Conservation (phyloP, 2,329 filamentous ascomycete species). For the Tolypocladium endophyticum region DNA sequence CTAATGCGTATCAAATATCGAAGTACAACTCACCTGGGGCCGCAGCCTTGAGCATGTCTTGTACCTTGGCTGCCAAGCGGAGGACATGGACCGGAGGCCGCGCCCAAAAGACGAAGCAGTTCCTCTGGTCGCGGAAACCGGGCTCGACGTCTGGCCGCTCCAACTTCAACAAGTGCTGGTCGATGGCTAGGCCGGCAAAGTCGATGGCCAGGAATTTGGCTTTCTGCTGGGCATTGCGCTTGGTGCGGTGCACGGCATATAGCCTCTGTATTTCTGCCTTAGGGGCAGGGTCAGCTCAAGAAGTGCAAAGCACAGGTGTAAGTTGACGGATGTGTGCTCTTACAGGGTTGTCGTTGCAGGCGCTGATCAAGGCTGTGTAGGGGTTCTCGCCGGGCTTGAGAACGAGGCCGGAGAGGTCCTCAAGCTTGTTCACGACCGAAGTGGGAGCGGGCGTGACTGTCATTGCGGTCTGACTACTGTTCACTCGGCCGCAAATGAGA, state of each 20-base stretch:
- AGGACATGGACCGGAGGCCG: slow-evolving; percentile 65
- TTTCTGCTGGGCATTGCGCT: slow-evolving; percentile 66
- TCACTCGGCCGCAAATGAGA: neutral
- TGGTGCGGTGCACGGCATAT: slow-evolving; percentile 64
- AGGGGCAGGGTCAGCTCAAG: neutral
- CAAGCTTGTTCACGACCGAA: slow-evolving; percentile 37
- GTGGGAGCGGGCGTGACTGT: slow-evolving; percentile 4
- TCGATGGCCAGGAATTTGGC: slow-evolving; percentile 58
- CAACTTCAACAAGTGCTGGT: slow-evolving; percentile 63
- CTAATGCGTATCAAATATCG: too few species aligned
- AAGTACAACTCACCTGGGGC: slow-evolving; percentile 52
- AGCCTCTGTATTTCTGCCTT: slow-evolving; percentile 58
- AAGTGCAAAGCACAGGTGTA: too few species aligned
- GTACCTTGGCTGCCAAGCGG: slow-evolving; percentile 56
- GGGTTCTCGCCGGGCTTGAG: slow-evolving; percentile 54
- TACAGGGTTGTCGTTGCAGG: slow-evolving; percentile 58
- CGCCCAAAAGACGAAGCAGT: slow-evolving; percentile 85
- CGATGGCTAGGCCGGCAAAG: slow-evolving; percentile 63
- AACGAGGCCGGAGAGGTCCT: slow-evolving; percentile 42
- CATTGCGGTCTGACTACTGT: neutral
- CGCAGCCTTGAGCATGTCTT: slow-evolving; percentile 50
- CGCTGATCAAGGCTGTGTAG: slow-evolving; percentile 61
- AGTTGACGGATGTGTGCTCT: slow-evolving; percentile 12
- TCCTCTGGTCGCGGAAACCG: slow-evolving; percentile 61
- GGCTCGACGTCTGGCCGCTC: slow-evolving; percentile 53